Percentiles rank a stretch among this genome's conserved stretches.
These are phyloP conservation scores for Trichosporon sp. DNA, from an alignment of 1,284 basidiomycete species.

Conservation along the genomic window DNA sequence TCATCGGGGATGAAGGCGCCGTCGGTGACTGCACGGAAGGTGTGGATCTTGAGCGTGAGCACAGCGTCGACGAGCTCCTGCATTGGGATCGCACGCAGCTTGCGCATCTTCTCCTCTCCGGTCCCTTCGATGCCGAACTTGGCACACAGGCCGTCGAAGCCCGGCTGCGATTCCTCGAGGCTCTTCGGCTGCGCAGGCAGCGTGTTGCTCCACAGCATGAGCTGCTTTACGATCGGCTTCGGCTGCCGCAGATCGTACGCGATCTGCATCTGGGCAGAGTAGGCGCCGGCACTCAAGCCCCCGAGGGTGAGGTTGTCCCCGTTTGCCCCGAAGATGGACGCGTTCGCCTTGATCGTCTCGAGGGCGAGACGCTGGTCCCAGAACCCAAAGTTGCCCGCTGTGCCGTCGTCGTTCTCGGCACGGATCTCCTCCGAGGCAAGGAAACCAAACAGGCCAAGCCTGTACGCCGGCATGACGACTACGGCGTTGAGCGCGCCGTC, in stretches of 20 bases:
- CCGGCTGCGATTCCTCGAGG: conserved; percentile 22
- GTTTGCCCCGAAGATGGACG: conserved; percentile 34
- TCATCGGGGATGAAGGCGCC: conserved; percentile 22
- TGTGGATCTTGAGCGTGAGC: conserved; percentile 26
- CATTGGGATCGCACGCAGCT: conserved; percentile 20
- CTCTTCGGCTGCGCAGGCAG: conserved; percentile 27
- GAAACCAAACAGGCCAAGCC: conserved; percentile 24
- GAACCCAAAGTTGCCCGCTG: conserved; percentile 28
- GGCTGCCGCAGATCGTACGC: conserved; percentile 30
- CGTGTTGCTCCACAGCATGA: conserved; percentile 28
- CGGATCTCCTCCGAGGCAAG: conserved; percentile 19
- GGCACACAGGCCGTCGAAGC: conserved; percentile 24
- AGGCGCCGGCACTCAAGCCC: conserved; percentile 40
- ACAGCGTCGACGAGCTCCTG: conserved; percentile 21
- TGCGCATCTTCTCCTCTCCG: conserved; percentile 21
- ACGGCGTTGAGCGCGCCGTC: conserved; percentile 15
- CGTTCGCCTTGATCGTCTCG: conserved; percentile 33
- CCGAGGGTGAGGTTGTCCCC: conserved; percentile 33
- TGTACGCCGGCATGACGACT: conserved; percentile 22
- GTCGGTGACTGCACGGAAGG: conserved; percentile 27
- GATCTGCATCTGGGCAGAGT: conserved; percentile 36
- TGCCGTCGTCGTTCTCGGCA: conserved; percentile 20
- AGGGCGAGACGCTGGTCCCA: conserved; percentile 27
- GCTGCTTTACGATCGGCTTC: conserved; percentile 17
- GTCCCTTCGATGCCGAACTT: conserved; percentile 19